A percentile compares a stretch with the other conserved stretches of the same genome.
These are phyloP conservation scores for Kernera saxatilis DNA, from an alignment of 345 rosid species.

Conservation along the genomic window DNA sequence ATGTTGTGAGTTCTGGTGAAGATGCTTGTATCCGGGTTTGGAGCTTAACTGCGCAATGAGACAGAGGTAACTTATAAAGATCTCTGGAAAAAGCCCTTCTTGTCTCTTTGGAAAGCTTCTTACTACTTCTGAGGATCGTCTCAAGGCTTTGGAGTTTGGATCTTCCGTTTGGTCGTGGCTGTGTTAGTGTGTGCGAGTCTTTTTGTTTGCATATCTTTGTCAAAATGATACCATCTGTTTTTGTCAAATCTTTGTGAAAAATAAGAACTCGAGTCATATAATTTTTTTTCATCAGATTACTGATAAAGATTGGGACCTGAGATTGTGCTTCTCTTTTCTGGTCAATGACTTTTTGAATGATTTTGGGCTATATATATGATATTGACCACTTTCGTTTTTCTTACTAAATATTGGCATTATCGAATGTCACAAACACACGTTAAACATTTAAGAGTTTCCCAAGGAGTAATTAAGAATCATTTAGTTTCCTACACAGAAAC, in stretches of 20 bases:
- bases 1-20: conserved; percentile 82
- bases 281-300: background rate
- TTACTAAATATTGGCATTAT: background rate
- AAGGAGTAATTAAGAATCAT: too few relatives aligned
- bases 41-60: conserved; percentile 40
- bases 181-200: conserved; percentile 7
- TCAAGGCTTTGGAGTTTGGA: background rate
- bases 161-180: conserved; percentile 14
- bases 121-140: background rate
- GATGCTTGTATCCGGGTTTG: conserved; percentile 87
- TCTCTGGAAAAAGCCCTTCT: background rate
- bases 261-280: background rate
- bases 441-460: too few relatives aligned
- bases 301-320: background rate
- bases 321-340: background rate
- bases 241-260: background rate
- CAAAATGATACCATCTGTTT: background rate
- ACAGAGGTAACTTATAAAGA: conserved; percentile 5
- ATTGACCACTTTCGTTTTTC: background rate
- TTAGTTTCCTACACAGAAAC: too few relatives aligned
- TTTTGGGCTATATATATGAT: background rate
- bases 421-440: background rate
- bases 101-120: conserved; percentile 10
- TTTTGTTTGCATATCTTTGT: conserved; percentile 6
- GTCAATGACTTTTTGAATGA: background rate